Base-by-base conservation (phyloP, 2,329 filamentous ascomycete species). In the Phaeosphaeriaceae sp. region DNA sequence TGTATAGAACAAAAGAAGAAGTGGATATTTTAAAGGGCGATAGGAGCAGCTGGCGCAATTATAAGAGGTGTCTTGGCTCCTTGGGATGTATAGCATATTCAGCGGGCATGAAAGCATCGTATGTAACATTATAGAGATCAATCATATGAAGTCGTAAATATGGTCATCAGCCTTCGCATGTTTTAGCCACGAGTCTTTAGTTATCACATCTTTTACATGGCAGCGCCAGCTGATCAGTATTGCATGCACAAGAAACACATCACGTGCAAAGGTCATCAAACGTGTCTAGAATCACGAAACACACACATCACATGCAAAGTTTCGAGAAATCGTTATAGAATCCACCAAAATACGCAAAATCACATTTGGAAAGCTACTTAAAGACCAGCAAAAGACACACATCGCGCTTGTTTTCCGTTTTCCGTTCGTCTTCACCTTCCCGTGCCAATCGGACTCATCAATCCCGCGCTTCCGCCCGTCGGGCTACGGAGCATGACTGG, bases 401-500 rank as follows among this genome's bases (percentile, higher is more conserved):
- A 65, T 68, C 66, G 68, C 66, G 67, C 68, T 70, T 17, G 15
- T 40, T 17, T 21, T 45, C 15, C 3, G 57, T 63, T 63, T 20
- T 44, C 36, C n/a, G n/a, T 41, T 41, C 25, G 5, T 44, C 3
- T 44, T 56, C 61, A 71, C 49, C 71, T 63, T 44, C 70, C 63
- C 42, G 62, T 69, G 42, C 66, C 66, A 57, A 75, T 70, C 48
- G 72, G 71, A 68, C 68, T 74, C 62, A 72, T 68, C 56, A 75
- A 48, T 13, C 67, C 66, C n/a, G 56, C 63, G 57, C 70, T 76
- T 7, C 72, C 72, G 50, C 58, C 56, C 19, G 71, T 74, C 20
- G 70, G 49, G 61, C 68, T 75, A 52, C 74, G 69, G n/a, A 69
- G 50, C 71, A 75, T 71, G 60, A 76, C 62, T 7, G 72, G 68